phyloP scores from a whole-genome alignment of 257 asterid species.

The Coffea eugenioides region DNA sequence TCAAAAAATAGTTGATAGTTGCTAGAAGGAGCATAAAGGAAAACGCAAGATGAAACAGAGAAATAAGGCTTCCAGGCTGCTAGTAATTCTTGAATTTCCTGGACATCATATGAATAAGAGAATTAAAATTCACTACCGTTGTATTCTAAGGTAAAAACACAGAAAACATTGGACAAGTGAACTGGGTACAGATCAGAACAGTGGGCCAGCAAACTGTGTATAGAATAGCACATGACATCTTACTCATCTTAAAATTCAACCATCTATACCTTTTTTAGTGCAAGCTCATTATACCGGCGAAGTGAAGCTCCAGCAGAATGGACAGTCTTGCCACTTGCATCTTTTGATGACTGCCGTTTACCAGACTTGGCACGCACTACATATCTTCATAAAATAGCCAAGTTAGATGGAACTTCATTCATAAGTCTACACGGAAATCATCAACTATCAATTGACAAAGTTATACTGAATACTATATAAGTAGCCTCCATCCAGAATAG shows the following conservation, averaged over 20 bases:
- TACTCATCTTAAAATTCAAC: constrained; percentile 3
- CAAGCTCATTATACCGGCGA: constrained; percentile 92
- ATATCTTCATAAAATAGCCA: constrained; percentile 51
- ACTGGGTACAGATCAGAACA: neutral
- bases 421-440: neutral
- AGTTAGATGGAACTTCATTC: constrained; percentile 3
- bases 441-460: neutral
- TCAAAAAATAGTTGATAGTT: constrained; percentile 80
- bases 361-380: constrained; percentile 99
- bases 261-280: constrained; percentile 69
- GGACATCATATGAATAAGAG: constrained; percentile 27
- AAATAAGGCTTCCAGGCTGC: constrained; percentile 77
- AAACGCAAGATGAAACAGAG: constrained; percentile 60
- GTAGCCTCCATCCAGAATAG: neutral
- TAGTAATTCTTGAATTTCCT: constrained; percentile 85
- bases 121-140: no score
- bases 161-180: neutral
- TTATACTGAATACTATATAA: neutral
- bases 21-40: constrained; percentile 72
- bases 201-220: no score
- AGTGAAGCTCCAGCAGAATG: constrained; percentile 99
- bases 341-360: constrained; percentile 88
- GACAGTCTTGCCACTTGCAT: constrained; percentile 69
- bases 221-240: neutral
- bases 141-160: neutral